Conservation (phyloP, 441 rosid species). For the Theobroma grandiflorum region DNA sequence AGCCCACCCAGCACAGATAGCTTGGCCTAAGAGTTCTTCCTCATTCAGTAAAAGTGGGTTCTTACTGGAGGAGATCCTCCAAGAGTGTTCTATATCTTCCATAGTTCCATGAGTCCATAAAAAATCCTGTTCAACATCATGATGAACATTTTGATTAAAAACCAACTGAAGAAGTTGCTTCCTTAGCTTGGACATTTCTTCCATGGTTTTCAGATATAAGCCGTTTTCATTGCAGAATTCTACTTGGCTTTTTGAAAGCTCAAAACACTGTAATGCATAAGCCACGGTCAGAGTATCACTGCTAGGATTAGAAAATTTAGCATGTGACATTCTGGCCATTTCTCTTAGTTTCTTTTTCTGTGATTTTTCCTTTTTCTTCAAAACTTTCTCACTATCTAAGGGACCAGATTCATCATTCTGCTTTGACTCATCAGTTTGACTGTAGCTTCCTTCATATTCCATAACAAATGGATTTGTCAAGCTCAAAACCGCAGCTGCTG, state of each 20-base stretch:
- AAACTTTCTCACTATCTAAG: constrained; percentile 30
- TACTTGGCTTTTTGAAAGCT: constrained; percentile 49
- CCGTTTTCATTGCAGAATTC: constrained; percentile 68
- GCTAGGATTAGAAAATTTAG: constrained; percentile 71
- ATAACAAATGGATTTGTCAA: constrained; percentile 67
- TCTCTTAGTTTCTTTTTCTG: constrained; percentile 69
- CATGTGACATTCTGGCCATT: constrained; percentile 52
- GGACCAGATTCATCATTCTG: constrained; percentile 27
- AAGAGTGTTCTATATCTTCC: constrained; percentile 69
- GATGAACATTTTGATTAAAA: constrained; percentile 52
- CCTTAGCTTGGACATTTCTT: constrained; percentile 90
- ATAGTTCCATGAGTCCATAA: constrained; percentile 76
- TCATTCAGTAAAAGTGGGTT: constrained; percentile 62
- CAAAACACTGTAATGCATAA: constrained; percentile 79
- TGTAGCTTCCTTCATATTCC: constrained; percentile 55
- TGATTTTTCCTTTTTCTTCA: constrained; percentile 56
- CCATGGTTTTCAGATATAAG: constrained; percentile 82
- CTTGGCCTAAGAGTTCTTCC: constrained; percentile 81
- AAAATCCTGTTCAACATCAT: constrained; percentile 49
- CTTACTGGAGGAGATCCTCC: constrained; percentile 61
- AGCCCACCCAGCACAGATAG: constrained; percentile 97
- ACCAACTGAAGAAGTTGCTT: constrained; percentile 81
- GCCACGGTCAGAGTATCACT: constrained; percentile 84
- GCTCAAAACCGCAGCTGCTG: constrained; percentile 72
- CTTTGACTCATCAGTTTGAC: constrained; percentile 37